phyloP scores from a whole-genome alignment of 768 basidiomycete species.

The Termitomyces sp. region DNA sequence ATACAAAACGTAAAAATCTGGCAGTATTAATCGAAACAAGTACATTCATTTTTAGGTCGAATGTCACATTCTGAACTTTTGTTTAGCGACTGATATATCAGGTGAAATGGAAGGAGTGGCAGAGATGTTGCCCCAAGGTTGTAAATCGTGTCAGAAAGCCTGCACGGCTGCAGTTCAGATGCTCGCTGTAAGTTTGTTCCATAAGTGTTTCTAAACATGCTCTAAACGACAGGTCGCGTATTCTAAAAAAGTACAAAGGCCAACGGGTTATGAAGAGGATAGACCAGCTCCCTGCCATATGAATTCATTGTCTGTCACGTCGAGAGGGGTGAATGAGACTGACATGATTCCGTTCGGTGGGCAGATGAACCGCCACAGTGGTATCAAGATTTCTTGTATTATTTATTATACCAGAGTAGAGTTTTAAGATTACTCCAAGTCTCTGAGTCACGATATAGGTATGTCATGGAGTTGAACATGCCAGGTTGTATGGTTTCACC shows the following conservation, averaged over 20 bases:
- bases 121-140: constrained; percentile 36
- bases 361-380: neutral
- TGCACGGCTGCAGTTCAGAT: constrained; percentile 61
- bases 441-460: constrained; percentile 93
- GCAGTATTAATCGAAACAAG: constrained; percentile 48
- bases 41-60: constrained; percentile 18
- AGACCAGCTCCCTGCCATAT: constrained; percentile 33
- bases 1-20: constrained; percentile 39
- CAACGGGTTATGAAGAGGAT: constrained; percentile 45
- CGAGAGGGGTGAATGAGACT: neutral
- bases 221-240: neutral
- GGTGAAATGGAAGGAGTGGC: constrained; percentile 57
- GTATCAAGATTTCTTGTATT: constrained; percentile 14
- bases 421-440: constrained; percentile 78
- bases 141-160: constrained; percentile 53
- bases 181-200: constrained; percentile 46
- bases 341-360: neutral
- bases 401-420: constrained; percentile 89
- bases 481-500: constrained; percentile 93
- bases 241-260: constrained; percentile 53
- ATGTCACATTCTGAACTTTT: constrained; percentile 1
- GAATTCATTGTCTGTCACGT: neutral
- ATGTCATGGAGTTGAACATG: constrained; percentile 95
- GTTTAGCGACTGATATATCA: constrained; percentile 56
- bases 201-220: neutral